These are phyloP conservation scores for Hylodesmum podocarpum DNA, from an alignment of 306 rosid species.

Conservation along the genomic window DNA sequence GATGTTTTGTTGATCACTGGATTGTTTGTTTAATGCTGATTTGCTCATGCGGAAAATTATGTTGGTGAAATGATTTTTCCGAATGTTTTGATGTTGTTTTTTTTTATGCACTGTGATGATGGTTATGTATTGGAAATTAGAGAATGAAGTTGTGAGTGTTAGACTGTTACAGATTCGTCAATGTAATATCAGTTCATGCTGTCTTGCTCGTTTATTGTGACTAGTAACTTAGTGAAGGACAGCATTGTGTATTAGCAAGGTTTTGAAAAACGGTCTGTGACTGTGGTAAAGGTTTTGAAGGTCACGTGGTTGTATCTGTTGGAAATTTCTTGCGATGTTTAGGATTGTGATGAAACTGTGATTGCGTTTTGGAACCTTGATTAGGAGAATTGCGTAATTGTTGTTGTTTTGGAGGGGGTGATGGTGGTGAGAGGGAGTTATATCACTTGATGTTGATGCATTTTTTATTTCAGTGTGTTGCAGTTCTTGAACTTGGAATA, in stretches of 20 bases:
- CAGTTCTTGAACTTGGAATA: background rate
- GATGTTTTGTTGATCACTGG: background rate
- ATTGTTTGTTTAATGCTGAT: background rate
- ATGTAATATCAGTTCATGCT: background rate
- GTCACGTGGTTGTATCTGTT: too few relatives aligned
- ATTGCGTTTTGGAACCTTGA: too few relatives aligned
- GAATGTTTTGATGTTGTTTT: background rate
- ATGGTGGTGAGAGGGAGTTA: background rate
- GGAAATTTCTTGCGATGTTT: too few relatives aligned
- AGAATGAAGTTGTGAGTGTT: constrained; percentile 6
- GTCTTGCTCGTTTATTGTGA: background rate
- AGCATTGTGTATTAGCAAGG: background rate
- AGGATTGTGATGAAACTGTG: too few relatives aligned
- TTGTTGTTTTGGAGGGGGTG: background rate
- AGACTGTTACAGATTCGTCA: background rate
- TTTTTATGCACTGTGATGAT: background rate
- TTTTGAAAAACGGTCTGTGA: too few relatives aligned
- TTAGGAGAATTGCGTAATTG: background rate
- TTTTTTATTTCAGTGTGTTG: constrained; percentile 13
- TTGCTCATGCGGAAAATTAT: background rate
- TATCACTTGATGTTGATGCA: background rate
- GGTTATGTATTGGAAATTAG: constrained; percentile 2
- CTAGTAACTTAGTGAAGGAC: background rate
- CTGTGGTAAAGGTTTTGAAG: too few relatives aligned
- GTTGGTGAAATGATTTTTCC: background rate